Base-by-base conservation (phyloP, 345 rosid genomes). In the Lagerstroemia speciosa region DNA sequence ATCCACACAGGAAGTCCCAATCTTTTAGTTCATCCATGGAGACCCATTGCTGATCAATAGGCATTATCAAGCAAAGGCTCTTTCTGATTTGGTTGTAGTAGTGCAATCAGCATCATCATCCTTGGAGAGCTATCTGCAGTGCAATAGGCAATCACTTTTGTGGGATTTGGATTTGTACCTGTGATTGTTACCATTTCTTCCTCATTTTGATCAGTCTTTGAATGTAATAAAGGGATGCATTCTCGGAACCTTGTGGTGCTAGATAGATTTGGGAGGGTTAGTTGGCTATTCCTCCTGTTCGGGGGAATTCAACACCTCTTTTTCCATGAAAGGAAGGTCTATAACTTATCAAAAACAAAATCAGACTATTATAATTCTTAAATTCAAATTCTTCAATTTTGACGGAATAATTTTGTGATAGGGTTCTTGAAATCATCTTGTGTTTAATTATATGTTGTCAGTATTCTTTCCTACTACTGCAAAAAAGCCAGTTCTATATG, bases 71-170 rank as follows among this genome's bases (percentile, higher is more conserved):
- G 92, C 99, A 67, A 94, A 85, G 78, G 93, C 99, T 17, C 98
- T 94, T 74, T 85, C 93, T 33, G 89, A 94, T 77, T 91, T 94
- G 98, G 88, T 91, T 53, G 76, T 94, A 65, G 96, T 94, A 67
- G 91, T 88, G 74, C 99, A 94, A 77, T 94, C 99, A 19, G 96
- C 91, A 83, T 72, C 83, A 29, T 80, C 98, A 48, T 85, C 98
- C 30, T 91, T 96, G 99, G 99, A 89, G 81, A 89, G 96, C 85
- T 84, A 94, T 83, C 89, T 89, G 74, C 99, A 94, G 76, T 94
- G 99, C 73, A 94, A 94, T 74, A 96, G 99, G 71, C 78, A 81
- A 70, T 91, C 99, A 60, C 85, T 94, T 75, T 65, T 94, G 75
- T 92, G 93, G 98, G 91, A 94, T 76, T 78, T 94, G 76, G 99